Conservation (phyloP, 257 asterid genomes). For the Penstemon davidsonii region DNA sequence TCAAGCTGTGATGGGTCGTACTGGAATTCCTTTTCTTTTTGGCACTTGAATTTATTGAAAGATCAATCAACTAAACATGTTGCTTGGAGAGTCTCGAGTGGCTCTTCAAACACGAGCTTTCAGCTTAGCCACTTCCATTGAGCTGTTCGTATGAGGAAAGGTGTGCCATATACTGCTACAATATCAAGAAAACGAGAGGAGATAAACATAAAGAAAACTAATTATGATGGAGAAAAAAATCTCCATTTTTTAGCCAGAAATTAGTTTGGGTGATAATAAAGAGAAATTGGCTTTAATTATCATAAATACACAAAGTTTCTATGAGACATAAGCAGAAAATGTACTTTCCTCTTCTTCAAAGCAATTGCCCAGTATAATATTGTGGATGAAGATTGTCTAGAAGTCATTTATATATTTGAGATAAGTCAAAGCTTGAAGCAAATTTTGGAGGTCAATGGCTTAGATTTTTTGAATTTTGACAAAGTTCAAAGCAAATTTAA, state of each 20-base stretch:
- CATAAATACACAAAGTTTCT: constrained; percentile 4
- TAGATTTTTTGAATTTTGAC: neutral
- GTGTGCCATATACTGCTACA: constrained; percentile 91
- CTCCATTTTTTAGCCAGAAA: too few relatives aligned
- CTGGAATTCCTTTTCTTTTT: constrained; percentile 27
- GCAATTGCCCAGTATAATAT: constrained; percentile 53
- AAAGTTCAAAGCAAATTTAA: neutral
- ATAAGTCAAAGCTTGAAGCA: constrained; percentile 10
- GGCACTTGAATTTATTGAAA: constrained; percentile 7
- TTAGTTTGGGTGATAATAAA: neutral
- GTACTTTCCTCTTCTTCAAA: constrained; percentile 79
- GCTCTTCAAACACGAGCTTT: constrained; percentile 6
- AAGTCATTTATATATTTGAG: neutral
- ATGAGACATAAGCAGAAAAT: neutral
- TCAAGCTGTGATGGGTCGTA: constrained; percentile 35
- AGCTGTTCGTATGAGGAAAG: constrained; percentile 76
- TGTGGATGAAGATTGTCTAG: neutral
- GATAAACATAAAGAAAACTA: neutral
- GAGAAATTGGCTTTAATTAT: neutral
- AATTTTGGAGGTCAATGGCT: neutral
- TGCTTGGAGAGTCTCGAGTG: neutral
- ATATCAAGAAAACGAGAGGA: neutral
- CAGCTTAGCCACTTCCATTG: constrained; percentile 74
- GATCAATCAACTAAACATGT: neutral
- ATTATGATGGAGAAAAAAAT: neutral